phyloP scores from a whole-genome alignment of 2,329 filamentous ascomycete species.

The Cercospora sp. region DNA sequence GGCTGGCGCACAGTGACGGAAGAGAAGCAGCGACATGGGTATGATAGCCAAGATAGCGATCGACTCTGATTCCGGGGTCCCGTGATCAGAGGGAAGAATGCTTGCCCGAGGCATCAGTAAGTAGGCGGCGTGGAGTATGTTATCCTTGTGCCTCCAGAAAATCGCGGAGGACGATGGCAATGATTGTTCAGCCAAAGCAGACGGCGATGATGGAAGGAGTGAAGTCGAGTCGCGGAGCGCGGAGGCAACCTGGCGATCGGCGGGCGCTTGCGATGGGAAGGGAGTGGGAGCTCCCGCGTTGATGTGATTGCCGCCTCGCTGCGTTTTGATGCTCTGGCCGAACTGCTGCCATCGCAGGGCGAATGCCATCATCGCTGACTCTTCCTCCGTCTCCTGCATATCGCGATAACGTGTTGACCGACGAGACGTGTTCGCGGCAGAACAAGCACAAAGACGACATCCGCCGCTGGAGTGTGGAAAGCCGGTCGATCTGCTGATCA shows the following conservation, averaged over 20 bases:
- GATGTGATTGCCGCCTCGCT: neutral
- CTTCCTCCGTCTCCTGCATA: neutral
- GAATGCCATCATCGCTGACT: neutral
- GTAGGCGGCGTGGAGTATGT: neutral
- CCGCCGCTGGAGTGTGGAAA: neutral
- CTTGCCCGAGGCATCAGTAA: neutral
- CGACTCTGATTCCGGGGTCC: no score
- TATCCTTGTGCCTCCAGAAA: neutral
- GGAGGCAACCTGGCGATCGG: neutral
- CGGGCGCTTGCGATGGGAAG: neutral
- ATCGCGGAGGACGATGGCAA: neutral
- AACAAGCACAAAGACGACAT: neutral
- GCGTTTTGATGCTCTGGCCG: neutral
- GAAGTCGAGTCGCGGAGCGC: neutral
- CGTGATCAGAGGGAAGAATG: neutral
- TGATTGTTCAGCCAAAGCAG: neutral
- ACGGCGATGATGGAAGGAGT: neutral
- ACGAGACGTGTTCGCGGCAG: no score
- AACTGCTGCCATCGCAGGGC: neutral
- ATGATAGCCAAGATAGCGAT: neutral
- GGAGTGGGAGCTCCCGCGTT: neutral
- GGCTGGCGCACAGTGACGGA: constrained; percentile 1
- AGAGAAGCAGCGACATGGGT: neutral
- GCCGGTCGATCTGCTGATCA: constrained; percentile 3
- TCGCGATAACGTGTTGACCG: neutral